Evolutionary conservation across 441 rosid genomes (phyloP).

Genomic region (Lepidium campestre): DNA sequence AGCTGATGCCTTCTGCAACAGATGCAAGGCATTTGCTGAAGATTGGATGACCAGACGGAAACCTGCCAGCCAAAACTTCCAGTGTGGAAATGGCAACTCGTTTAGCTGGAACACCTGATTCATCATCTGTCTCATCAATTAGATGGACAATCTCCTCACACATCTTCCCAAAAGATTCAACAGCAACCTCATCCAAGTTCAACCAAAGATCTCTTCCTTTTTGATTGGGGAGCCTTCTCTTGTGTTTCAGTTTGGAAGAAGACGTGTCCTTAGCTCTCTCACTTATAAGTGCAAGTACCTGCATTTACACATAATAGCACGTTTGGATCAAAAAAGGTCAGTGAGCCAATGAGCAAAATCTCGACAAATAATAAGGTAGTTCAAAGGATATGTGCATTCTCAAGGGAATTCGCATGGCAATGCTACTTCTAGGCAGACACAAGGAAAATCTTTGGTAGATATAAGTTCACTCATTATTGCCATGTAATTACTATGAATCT

Average conservation of each 20-base stretch:
- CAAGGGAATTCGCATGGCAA: neutral
- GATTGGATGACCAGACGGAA: constrained; percentile 61
- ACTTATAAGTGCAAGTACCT: constrained; percentile 83
- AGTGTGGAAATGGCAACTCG: constrained; percentile 75
- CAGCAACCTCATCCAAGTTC: constrained; percentile 49
- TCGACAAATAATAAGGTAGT: neutral
- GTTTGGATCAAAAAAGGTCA: neutral
- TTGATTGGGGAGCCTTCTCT: constrained; percentile 32
- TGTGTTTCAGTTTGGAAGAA: constrained; percentile 40
- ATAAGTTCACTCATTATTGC: neutral
- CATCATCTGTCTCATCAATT: constrained; percentile 49
- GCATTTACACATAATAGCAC: constrained; percentile 7
- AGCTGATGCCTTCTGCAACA: constrained; percentile 57
- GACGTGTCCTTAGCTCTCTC: constrained; percentile 56
- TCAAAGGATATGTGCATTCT: neutral
- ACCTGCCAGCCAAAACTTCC: constrained; percentile 68
- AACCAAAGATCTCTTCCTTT: constrained; percentile 44
- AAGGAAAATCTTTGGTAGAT: neutral
- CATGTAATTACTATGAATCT: neutral
- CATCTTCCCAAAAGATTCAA: constrained; percentile 56
- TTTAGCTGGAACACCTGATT: constrained; percentile 50
- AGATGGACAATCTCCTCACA: constrained; percentile 61
- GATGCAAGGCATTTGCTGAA: constrained; percentile 72
- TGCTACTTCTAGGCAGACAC: constrained; percentile 2
- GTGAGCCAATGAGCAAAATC: neutral